Evolutionary conservation across 1,284 basidiomycete genomes (phyloP).

Genomic region (Xerocomus nothofagi): DNA sequence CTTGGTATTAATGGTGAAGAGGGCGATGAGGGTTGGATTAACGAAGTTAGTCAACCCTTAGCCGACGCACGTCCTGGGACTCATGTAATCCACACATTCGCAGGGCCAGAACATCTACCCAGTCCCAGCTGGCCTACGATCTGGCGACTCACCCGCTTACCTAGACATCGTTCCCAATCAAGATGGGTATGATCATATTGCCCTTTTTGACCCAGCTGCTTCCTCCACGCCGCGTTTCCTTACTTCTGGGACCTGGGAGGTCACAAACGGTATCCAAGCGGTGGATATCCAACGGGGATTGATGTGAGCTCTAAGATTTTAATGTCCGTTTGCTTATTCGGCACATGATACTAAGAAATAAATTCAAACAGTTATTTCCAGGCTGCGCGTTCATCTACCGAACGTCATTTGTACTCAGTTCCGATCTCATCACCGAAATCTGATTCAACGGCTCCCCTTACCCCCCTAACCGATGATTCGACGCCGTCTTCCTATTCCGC

Average conservation of each 20-base stretch:
- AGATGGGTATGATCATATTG: slow-evolving; percentile 87
- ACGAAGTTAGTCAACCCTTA: slow-evolving; percentile 50
- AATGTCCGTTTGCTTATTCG: slow-evolving; percentile 27
- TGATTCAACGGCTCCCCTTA: slow-evolving; percentile 41
- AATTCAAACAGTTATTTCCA: slow-evolving; percentile 72
- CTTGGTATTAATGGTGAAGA: slow-evolving; percentile 81
- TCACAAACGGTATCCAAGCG: slow-evolving; percentile 70
- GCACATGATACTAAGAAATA: slow-evolving; percentile 15
- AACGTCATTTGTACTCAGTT: slow-evolving; percentile 83
- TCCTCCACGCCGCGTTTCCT: slow-evolving; percentile 74
- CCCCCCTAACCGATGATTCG: slow-evolving; percentile 65
- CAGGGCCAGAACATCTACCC: slow-evolving; percentile 65
- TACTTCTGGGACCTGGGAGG: slow-evolving; percentile 89
- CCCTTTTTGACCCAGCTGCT: slow-evolving; percentile 78
- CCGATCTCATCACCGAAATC: slow-evolving; percentile 51
- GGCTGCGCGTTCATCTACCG: slow-evolving; percentile 81
- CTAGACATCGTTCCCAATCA: slow-evolving; percentile 82
- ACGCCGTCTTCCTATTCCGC: slow-evolving; percentile 64
- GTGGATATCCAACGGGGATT: slow-evolving; percentile 68
- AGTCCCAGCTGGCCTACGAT: slow-evolving; percentile 47
- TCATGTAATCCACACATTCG: slow-evolving; percentile 12
- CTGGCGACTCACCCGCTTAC: slow-evolving; percentile 60
- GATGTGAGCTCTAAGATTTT: slow-evolving; percentile 55
- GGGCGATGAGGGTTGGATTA: slow-evolving; percentile 93
- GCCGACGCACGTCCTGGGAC: slow-evolving; percentile 7